These are phyloP conservation scores for Biscutella laevigata DNA, from an alignment of 441 rosid genomes.

Conservation along the genomic window DNA sequence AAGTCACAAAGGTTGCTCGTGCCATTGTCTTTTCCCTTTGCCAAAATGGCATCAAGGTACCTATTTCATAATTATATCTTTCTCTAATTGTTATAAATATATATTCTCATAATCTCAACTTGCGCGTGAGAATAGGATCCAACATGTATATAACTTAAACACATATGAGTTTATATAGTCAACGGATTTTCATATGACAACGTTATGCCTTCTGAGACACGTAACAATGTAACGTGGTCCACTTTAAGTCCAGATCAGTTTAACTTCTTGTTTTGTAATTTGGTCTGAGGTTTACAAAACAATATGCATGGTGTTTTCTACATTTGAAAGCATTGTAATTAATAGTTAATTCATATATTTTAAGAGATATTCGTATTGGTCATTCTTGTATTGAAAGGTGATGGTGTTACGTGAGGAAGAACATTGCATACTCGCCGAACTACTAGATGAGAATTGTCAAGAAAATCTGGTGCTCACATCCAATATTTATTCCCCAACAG, in stretches of 20 bases:
- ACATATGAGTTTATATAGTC: too few species aligned
- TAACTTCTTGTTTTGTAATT: background rate
- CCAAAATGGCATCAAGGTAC: slow-evolving; percentile 42
- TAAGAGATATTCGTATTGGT: too few species aligned
- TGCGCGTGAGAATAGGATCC: background rate
- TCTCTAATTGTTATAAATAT: background rate
- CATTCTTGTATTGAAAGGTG: too few species aligned
- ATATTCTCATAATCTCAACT: background rate
- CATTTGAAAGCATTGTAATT: background rate
- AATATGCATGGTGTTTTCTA: background rate
- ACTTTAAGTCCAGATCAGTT: background rate
- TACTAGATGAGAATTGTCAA: slow-evolving; percentile 1
- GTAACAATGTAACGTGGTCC: slow-evolving; percentile 3
- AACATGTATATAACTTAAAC: too few species aligned
- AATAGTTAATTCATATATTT: background rate
- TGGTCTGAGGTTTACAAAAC: background rate
- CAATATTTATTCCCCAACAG: slow-evolving; percentile 15
- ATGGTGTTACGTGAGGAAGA: slow-evolving; percentile 25
- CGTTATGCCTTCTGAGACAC: background rate
- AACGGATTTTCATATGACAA: background rate
- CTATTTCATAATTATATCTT: background rate
- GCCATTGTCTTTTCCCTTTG: slow-evolving; percentile 31
- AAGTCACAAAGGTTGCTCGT: slow-evolving; percentile 33
- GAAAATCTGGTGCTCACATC: slow-evolving; percentile 13
- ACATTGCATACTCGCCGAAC: slow-evolving; percentile 3